Evolutionary conservation across 2,329 filamentous ascomycete species (phyloP).

Genomic region (Chaetomiaceae sp.): DNA sequence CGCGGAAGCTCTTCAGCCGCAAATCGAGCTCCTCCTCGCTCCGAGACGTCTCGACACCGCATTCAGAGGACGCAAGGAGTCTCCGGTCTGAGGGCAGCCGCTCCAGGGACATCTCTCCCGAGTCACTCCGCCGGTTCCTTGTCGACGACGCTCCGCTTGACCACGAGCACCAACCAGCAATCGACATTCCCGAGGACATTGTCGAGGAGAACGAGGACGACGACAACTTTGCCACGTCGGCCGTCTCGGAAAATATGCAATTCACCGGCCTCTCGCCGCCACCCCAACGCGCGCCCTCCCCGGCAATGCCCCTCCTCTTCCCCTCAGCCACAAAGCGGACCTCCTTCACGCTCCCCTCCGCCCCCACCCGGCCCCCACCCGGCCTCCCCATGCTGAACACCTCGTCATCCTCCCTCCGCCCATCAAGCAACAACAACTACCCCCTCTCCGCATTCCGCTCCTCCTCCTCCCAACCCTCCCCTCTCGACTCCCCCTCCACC

Average conservation of each 20-base stretch:
- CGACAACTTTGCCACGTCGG: conserved; percentile 57
- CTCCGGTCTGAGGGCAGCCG: conserved; percentile 38
- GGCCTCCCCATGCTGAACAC: not conserved
- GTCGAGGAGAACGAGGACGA: conserved; percentile 53
- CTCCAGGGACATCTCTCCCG: conserved; percentile 51
- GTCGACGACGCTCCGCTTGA: conserved; percentile 40
- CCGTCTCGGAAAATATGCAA: conserved; percentile 40
- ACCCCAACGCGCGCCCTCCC: conserved; percentile 39
- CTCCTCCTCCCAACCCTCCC: conserved; percentile 35
- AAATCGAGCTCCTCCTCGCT: conserved; percentile 33
- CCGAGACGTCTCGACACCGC: conserved; percentile 26
- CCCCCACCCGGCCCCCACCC: conserved; percentile 1
- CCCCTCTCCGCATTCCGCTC: conserved; percentile 21
- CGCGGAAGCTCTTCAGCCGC: conserved; percentile 46
- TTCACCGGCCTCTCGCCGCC: conserved; percentile 50
- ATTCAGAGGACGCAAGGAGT: conserved; percentile 31
- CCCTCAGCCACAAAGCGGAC: conserved; percentile 2
- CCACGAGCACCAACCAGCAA: conserved; percentile 32
- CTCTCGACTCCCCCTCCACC: conserved; percentile 29
- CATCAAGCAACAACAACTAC: conserved; percentile 23
- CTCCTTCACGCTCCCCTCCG: conserved; percentile 5
- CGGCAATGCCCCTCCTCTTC: conserved; percentile 21
- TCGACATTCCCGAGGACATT: conserved; percentile 43
- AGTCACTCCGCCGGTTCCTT: conserved; percentile 49
- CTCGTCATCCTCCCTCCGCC: conserved; percentile 13